phyloP scores from a whole-genome alignment of 352 stramenopile species.

The Phytophthora sojae region DNA sequence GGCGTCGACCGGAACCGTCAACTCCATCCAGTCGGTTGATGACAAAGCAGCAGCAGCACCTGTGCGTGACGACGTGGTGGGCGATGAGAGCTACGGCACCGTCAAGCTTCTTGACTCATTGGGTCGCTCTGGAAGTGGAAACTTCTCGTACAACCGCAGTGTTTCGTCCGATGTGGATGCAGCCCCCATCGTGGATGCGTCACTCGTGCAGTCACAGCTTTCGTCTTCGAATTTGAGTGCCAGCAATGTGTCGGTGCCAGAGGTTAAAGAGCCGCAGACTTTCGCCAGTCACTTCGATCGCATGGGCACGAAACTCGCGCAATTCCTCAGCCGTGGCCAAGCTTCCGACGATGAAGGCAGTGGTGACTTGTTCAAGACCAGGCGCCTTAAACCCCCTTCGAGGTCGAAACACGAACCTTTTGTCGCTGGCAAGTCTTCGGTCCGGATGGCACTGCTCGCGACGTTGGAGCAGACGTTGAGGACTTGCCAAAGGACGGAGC shows the following conservation, averaged over 20 bases:
- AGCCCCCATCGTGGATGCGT: constrained; percentile 25
- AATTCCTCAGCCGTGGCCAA: constrained; percentile 24
- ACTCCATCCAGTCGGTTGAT: constrained; percentile 43
- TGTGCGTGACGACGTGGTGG: too few relatives aligned
- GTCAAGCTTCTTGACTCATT: constrained; percentile 50
- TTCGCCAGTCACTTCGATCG: constrained; percentile 29
- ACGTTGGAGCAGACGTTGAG: constrained; percentile 53
- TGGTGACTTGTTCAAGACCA: neutral
- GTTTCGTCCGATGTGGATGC: constrained; percentile 33
- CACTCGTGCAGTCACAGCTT: constrained; percentile 12
- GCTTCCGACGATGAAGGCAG: constrained; percentile 16
- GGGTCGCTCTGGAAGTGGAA: constrained; percentile 32
- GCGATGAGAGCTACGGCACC: constrained; percentile 42
- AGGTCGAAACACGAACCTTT: constrained; percentile 18
- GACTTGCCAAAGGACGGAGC: constrained; percentile 57
- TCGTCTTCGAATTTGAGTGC: constrained; percentile 11
- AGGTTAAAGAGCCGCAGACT: constrained; percentile 14
- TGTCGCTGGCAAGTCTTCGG: constrained; percentile 30
- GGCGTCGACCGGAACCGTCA: neutral
- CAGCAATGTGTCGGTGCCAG: constrained; percentile 3
- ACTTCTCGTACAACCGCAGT: constrained; percentile 40
- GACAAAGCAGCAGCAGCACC: constrained; percentile 12
- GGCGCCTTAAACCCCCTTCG: neutral
- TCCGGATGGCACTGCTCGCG: constrained; percentile 51
- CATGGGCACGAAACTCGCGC: constrained; percentile 30